Conservation (phyloP, 805 yeast genomes). For the Dipodascus albidus region DNA sequence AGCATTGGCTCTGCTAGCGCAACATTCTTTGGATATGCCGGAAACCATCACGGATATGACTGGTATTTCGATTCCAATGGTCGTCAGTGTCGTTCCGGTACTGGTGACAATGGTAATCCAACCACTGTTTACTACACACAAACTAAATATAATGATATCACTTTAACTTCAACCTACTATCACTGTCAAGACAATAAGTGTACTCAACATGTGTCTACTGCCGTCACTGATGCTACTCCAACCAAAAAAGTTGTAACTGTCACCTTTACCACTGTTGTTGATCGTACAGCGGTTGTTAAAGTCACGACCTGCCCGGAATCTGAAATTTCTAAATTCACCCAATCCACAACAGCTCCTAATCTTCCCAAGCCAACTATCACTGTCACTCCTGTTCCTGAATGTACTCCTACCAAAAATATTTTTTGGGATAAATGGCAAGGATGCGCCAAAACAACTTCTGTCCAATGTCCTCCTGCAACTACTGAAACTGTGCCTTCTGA, state of each 20-base stretch:
- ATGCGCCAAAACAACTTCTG: background rate
- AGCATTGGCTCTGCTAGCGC: background rate
- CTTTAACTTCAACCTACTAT: background rate
- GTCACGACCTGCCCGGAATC: constrained; percentile 10
- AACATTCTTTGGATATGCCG: background rate
- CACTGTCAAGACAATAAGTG: constrained; percentile 4
- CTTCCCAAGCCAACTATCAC: background rate
- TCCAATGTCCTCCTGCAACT: background rate
- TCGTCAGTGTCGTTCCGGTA: background rate
- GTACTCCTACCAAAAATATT: background rate
- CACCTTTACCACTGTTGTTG: background rate
- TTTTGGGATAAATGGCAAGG: background rate
- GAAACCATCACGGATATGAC: background rate
- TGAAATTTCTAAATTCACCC: constrained; percentile 4
- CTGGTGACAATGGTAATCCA: background rate
- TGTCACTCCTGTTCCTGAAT: background rate
- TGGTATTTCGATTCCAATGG: background rate
- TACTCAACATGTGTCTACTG: background rate
- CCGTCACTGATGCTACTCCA: background rate
- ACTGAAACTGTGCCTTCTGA: background rate
- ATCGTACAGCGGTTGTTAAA: background rate
- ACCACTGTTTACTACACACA: background rate
- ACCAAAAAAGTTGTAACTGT: background rate
- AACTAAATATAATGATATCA: background rate
- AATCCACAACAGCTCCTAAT: constrained; percentile 4